A percentile compares a stretch with the other conserved stretches of the same genome.
Evolutionary conservation across 1,284 basidiomycete genomes (phyloP).

Genomic region (Microbotryomycetes sp.): DNA sequence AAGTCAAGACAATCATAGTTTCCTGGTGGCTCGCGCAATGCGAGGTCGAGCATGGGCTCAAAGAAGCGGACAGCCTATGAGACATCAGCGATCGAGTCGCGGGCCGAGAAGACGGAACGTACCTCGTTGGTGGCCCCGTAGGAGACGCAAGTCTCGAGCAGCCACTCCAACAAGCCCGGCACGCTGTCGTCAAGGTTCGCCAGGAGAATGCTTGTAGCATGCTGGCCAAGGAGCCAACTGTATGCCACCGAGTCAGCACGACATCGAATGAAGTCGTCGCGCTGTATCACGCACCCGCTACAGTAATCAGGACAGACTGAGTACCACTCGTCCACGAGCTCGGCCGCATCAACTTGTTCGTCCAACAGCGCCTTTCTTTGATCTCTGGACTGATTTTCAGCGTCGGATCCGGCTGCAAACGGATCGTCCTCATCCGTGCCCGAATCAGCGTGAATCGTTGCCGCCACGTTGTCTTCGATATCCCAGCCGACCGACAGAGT

Average conservation of each 20-base stretch:
- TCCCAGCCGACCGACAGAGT: conserved; percentile 1
- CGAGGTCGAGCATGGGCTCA: neutral
- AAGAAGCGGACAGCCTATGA: conserved; percentile 1
- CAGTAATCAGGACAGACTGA: conserved; percentile 1
- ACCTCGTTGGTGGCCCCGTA: neutral
- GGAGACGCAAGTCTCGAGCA: neutral
- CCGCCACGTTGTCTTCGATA: conserved; percentile 1
- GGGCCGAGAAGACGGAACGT: neutral
- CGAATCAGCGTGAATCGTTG: neutral
- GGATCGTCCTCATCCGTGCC: neutral
- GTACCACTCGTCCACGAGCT: conserved; percentile 6
- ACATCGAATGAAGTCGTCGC: neutral
- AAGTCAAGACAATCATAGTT: neutral
- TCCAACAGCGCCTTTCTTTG: neutral
- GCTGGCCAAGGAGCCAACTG: conserved; percentile 3
- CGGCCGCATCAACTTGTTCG: neutral
- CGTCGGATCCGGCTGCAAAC: neutral
- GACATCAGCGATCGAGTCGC: neutral
- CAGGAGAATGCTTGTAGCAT: neutral
- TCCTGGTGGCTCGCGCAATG: neutral
- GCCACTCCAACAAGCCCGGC: neutral
- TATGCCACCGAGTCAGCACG: too few relatives aligned
- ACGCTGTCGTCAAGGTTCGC: neutral
- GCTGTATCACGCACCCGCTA: neutral
- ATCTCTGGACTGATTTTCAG: too few relatives aligned